Evolutionary conservation across 1,284 basidiomycete genomes (phyloP), one percentile per base, ranked within the genome.

Genomic region (Thelephora terrestris): DNA sequence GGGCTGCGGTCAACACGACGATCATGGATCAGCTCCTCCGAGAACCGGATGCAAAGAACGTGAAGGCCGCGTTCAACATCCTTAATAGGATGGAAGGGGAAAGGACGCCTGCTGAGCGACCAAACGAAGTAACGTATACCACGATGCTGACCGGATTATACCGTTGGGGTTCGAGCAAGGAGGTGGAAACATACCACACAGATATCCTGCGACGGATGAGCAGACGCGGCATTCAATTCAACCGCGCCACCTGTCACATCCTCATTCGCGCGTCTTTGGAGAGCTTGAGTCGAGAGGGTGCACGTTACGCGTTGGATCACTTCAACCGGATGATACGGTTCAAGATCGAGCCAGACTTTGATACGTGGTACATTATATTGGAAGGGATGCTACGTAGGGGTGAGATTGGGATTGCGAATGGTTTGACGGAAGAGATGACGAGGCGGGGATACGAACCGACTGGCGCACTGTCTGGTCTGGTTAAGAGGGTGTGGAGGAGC

Each of bases 301-400:
- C 80, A 36, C 59, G 71, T 50, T 66, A 73, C 54, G 85, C 79
- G 16, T 63, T 87, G 51, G 60, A 58, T 43, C 79, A 85, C 58
- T 85, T 85, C 63, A 69, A 70, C 48, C 74, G 80, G 53, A 89
- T 91, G 85, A 61, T 66, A 49, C 60, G 64, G 52, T 63, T 67
- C 49, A 71, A 65, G 42, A 61, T 82, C 49, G 62, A 67, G 47
- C 68, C 81, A 49, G 72, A 70, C 48, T 67, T 74, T 51, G 78
- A 82, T 61, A 87, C 86, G 45, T 92, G 85, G 79, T 80, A 79
- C 64, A 70, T 91, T 55, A 61, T 91, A 48, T 65, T 93, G 52
- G 66, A 67, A 7, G 83, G 82, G 29, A 59, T 92, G 54, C 57
- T 77, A 50, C 61, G 61, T 29, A 70, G 75, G 54, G 64, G 68